phyloP scores from a whole-genome alignment of 2,329 filamentous ascomycete genomes.

The Cladophialophora bantiana region DNA sequence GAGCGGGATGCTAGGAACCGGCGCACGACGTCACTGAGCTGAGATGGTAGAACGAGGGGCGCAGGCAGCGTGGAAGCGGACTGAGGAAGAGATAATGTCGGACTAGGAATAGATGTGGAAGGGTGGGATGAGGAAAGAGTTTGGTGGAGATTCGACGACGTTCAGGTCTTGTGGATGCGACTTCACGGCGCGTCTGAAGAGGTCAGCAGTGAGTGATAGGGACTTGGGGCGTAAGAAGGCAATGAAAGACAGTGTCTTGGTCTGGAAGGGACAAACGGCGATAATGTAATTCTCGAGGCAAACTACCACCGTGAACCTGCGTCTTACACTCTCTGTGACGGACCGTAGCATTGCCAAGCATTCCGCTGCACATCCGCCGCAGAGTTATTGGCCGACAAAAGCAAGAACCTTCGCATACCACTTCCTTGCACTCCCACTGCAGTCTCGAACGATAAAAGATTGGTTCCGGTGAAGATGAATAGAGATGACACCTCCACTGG shows the following conservation, averaged over 20 bases:
- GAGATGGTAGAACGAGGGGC: not conserved
- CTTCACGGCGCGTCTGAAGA: not conserved
- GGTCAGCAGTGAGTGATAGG: not conserved
- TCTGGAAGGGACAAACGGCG: not conserved
- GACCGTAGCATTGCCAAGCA: not conserved
- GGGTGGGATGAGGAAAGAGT: constrained; percentile 1
- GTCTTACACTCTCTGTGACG: not conserved
- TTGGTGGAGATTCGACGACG: not conserved
- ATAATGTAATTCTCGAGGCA: not conserved
- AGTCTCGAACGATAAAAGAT: too few relatives aligned
- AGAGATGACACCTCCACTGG: too few relatives aligned
- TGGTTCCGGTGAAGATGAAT: too few relatives aligned
- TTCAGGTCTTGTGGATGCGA: not conserved
- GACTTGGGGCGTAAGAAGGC: not conserved
- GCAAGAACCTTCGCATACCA: too few relatives aligned
- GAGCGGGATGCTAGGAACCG: not conserved
- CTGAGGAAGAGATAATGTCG: not conserved
- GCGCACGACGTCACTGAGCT: not conserved
- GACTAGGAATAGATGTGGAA: constrained; percentile 1
- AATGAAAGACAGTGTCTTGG: constrained; percentile 3
- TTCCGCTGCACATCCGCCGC: not conserved
- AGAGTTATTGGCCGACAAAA: too few relatives aligned
- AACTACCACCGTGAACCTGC: not conserved
- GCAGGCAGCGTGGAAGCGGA: not conserved
- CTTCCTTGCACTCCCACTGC: too few relatives aligned